Percentiles rank a stretch among this genome's conserved stretches.
phyloP scores from a whole-genome alignment of 1,284 basidiomycete genomes.

The Lentinula novae-zelandiae region DNA sequence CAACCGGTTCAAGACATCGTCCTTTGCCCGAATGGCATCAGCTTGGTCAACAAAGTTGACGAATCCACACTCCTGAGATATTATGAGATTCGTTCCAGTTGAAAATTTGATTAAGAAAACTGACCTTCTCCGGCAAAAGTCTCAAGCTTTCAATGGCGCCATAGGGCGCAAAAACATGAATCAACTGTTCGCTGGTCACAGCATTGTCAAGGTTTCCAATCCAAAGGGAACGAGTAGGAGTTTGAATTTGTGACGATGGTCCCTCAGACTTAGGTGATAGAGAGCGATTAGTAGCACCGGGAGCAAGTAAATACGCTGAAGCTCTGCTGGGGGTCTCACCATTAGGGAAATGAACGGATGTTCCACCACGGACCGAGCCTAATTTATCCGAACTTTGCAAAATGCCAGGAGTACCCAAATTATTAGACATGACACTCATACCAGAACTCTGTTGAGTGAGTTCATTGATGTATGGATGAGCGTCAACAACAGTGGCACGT shows the following conservation, averaged over 20 bases:
- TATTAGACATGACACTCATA: constrained; percentile 40
- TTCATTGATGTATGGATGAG: constrained; percentile 59
- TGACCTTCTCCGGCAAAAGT: constrained; percentile 92
- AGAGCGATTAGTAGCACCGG: constrained; percentile 60
- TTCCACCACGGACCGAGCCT: constrained; percentile 37
- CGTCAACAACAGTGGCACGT: constrained; percentile 56
- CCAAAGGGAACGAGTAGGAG: constrained; percentile 94
- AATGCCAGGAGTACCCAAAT: constrained; percentile 43
- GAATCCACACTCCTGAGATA: constrained; percentile 88
- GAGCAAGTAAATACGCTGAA: constrained; percentile 65
- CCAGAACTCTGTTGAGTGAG: constrained; percentile 35
- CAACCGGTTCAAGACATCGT: constrained; percentile 92
- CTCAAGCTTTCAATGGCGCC: constrained; percentile 95
- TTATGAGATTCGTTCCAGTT: background rate
- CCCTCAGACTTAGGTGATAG: constrained; percentile 76
- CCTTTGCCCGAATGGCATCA: constrained; percentile 93
- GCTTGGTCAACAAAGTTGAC: constrained; percentile 96
- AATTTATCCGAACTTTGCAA: constrained; percentile 53
- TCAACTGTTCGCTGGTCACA: constrained; percentile 91
- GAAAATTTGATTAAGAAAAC: constrained; percentile 19
- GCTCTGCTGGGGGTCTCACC: constrained; percentile 48
- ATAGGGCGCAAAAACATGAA: constrained; percentile 93
- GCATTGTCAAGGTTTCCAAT: constrained; percentile 95
- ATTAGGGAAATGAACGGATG: constrained; percentile 68
- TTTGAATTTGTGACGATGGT: constrained; percentile 71